These are phyloP conservation scores for Flaveria ramosissima DNA, from an alignment of 129 eudicot species.

Conservation along the genomic window DNA sequence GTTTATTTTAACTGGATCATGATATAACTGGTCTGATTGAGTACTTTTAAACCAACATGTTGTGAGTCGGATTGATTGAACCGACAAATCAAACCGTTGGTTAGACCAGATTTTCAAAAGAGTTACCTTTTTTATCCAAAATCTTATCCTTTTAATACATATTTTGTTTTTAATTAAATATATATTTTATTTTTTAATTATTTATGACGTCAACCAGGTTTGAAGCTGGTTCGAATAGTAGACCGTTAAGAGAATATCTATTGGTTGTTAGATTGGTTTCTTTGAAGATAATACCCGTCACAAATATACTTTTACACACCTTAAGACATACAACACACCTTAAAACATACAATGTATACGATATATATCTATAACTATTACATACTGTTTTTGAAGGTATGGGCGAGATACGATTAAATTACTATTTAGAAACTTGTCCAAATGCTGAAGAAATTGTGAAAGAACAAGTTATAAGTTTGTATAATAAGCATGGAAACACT, in stretches of 20 bases:
- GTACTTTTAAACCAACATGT: background rate
- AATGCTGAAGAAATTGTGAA: constrained; percentile 70
- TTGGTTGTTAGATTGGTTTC: background rate
- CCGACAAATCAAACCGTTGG: background rate
- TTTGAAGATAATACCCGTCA: background rate
- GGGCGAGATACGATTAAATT: constrained; percentile 59
- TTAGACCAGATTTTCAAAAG: background rate
- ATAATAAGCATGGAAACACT: constrained; percentile 77
- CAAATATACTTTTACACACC: background rate
- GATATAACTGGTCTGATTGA: background rate
- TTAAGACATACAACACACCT: background rate
- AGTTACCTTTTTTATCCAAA: too few species aligned
- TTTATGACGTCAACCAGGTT: background rate
- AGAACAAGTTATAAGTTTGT: constrained; percentile 57
- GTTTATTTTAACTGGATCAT: background rate
- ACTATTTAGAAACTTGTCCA: constrained; percentile 75
- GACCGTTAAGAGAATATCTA: background rate
- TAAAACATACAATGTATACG: background rate
- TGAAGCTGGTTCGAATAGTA: background rate
- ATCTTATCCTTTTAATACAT: too few species aligned
- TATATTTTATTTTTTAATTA: background rate
- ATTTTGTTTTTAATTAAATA: background rate
- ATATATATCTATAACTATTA: background rate
- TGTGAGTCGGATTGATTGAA: background rate
- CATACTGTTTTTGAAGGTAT: constrained; percentile 35